Evolutionary conservation across 2,329 filamentous ascomycete species (phyloP).

Genomic region (Tolypocladium sp.): DNA sequence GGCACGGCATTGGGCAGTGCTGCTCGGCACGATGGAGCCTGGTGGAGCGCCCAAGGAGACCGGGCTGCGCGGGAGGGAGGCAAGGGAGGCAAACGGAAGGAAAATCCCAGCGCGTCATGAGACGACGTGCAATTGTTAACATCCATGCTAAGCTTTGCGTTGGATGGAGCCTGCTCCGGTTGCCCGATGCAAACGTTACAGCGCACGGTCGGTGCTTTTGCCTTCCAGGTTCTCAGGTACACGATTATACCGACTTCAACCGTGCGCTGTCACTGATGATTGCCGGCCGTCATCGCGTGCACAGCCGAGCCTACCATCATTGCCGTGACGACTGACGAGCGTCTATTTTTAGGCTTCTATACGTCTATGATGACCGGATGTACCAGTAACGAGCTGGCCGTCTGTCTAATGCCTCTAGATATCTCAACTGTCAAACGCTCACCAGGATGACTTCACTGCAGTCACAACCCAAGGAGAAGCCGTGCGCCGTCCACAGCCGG

Average conservation of each 20-base stretch:
- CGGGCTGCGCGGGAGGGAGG: not conserved
- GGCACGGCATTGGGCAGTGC: not conserved
- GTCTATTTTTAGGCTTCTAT: not conserved
- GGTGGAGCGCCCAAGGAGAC: not conserved
- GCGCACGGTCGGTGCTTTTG: not conserved
- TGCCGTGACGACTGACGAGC: too few relatives aligned
- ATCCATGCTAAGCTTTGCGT: not conserved
- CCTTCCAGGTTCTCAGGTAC: not conserved
- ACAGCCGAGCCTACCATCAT: not conserved
- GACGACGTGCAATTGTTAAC: not conserved
- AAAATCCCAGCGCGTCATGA: not conserved
- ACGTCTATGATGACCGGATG: not conserved
- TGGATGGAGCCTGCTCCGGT: not conserved
- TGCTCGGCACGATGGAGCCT: not conserved
- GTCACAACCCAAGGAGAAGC: not conserved
- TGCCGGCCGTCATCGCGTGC: not conserved
- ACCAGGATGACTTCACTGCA: not conserved
- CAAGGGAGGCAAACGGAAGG: too few relatives aligned
- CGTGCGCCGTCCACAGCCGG: constrained; percentile 8
- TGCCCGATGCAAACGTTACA: not conserved
- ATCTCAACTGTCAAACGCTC: not conserved
- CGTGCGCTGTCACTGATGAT: not conserved
- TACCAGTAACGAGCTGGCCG: not conserved
- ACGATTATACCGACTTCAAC: not conserved
- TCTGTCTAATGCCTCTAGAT: not conserved